Evolutionary conservation across 805 yeast genomes (phyloP).

Genomic region (Lachancea waltii): DNA sequence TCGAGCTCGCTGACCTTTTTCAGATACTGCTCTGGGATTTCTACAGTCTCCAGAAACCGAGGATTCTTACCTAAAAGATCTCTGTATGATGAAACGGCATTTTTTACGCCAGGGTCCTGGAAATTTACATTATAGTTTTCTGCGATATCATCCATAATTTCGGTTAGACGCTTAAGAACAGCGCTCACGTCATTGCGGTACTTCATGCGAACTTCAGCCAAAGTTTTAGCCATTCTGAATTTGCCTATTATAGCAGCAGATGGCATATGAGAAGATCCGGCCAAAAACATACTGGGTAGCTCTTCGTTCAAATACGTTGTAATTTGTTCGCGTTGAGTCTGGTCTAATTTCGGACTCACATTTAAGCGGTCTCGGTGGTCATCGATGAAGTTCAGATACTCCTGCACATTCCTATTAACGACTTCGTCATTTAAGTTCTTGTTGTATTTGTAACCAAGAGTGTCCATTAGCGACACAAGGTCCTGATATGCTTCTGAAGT

Average conservation of each 20-base stretch:
- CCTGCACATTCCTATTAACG: slow-evolving; percentile 64
- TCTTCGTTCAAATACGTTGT: slow-evolving; percentile 22
- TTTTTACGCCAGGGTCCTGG: slow-evolving; percentile 67
- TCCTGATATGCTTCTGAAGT: slow-evolving; percentile 21
- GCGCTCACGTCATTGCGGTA: slow-evolving; percentile 15
- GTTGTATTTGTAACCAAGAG: slow-evolving; percentile 56
- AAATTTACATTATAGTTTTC: slow-evolving; percentile 66
- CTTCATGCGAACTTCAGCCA: slow-evolving; percentile 21
- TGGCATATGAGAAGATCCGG: slow-evolving; percentile 19
- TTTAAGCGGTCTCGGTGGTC: slow-evolving; percentile 17
- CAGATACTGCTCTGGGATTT: slow-evolving; percentile 13
- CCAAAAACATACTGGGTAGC: slow-evolving; percentile 22
- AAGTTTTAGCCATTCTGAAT: slow-evolving; percentile 21
- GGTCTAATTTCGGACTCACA: slow-evolving; percentile 20
- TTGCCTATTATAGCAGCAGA: slow-evolving; percentile 24
- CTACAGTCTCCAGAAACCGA: slow-evolving; percentile 3
- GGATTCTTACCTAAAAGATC: slow-evolving; percentile 19
- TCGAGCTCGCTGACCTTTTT: slow-evolving; percentile 13
- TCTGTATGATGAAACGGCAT: slow-evolving; percentile 43
- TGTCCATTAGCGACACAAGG: slow-evolving; percentile 36
- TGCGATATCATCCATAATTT: slow-evolving; percentile 39
- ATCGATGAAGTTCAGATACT: slow-evolving; percentile 38
- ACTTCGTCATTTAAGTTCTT: slow-evolving; percentile 83
- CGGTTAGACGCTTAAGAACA: slow-evolving; percentile 35
- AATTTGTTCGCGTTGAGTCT: slow-evolving; percentile 22